Evolutionary conservation across 768 basidiomycete species (phyloP).

Genomic region (Fibroporia radiculosa): DNA sequence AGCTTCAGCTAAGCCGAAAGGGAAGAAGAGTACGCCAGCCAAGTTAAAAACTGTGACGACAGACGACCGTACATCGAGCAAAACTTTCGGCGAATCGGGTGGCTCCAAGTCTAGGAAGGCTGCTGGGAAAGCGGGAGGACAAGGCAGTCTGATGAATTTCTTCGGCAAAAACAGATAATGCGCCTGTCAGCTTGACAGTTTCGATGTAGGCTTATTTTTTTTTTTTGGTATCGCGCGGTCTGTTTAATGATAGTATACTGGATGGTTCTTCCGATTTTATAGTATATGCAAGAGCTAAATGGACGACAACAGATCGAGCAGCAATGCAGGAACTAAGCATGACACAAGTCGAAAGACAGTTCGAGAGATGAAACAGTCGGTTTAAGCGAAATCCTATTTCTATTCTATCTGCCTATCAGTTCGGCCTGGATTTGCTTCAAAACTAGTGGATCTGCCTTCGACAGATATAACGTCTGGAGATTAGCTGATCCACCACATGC

Average conservation of each 20-base stretch:
- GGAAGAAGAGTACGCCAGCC: conserved; percentile 9
- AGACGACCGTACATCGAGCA: conserved; percentile 8
- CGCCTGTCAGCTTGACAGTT: neutral
- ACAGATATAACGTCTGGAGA: conserved; percentile 55
- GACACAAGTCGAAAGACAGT: too few relatives aligned
- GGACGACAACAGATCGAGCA: too few relatives aligned
- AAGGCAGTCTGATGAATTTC: conserved; percentile 18
- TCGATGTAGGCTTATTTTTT: too few relatives aligned
- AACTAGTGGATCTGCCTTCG: conserved; percentile 65
- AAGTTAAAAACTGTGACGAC: conserved; percentile 13
- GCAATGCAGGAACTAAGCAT: too few relatives aligned
- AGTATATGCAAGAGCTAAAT: too few relatives aligned
- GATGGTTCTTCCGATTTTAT: too few relatives aligned
- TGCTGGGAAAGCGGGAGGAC: conserved; percentile 8
- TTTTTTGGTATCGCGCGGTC: too few relatives aligned
- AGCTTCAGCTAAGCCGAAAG: conserved; percentile 7
- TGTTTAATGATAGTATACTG: too few relatives aligned
- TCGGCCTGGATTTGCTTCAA: conserved; percentile 49
- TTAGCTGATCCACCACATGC: conserved; percentile 47
- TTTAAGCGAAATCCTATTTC: too few relatives aligned
- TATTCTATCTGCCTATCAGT: conserved; percentile 8
- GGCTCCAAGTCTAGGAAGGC: conserved; percentile 10
- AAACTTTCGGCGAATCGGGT: conserved; percentile 4
- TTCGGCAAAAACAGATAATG: conserved; percentile 17
- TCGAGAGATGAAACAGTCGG: too few relatives aligned